These are phyloP conservation scores for Phytophthora colocasiae DNA, from an alignment of 352 stramenopile species.

Conservation along the genomic window DNA sequence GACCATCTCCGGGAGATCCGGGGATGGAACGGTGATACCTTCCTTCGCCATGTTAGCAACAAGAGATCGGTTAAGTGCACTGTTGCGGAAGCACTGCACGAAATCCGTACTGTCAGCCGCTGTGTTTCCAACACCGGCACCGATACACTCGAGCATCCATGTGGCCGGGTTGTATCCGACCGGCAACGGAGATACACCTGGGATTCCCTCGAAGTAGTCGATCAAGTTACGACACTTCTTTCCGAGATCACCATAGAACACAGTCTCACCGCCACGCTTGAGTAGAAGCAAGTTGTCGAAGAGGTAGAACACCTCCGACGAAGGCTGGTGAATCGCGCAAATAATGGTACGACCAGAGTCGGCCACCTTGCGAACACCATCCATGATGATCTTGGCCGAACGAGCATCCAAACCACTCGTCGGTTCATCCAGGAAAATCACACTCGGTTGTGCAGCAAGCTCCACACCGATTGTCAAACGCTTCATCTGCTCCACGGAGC, in stretches of 20 bases:
- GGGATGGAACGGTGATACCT: slow-evolving; percentile 23
- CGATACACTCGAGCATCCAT: slow-evolving; percentile 49
- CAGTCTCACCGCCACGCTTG: slow-evolving; percentile 42
- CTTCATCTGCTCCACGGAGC: slow-evolving; percentile 9
- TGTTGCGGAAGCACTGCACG: slow-evolving; percentile 27
- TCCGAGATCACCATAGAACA: slow-evolving; percentile 47
- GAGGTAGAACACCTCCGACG: slow-evolving; percentile 78
- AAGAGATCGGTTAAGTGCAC: slow-evolving; percentile 4
- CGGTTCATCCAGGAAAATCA: background rate
- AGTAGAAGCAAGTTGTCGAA: slow-evolving; percentile 84
- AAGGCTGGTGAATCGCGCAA: slow-evolving; percentile 75
- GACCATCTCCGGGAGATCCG: slow-evolving; percentile 21
- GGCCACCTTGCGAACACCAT: slow-evolving; percentile 23
- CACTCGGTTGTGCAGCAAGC: slow-evolving; percentile 10
- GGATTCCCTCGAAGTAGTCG: slow-evolving; percentile 45
- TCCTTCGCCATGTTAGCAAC: slow-evolving; percentile 33
- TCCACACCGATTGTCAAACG: slow-evolving; percentile 1
- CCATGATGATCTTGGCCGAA: slow-evolving; percentile 3
- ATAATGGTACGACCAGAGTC: background rate
- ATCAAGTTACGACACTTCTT: slow-evolving; percentile 37
- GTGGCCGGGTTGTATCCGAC: slow-evolving; percentile 38
- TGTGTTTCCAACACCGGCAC: slow-evolving; percentile 41
- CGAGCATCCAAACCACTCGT: too few species aligned
- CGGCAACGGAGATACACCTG: slow-evolving; percentile 42
- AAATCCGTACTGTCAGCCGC: slow-evolving; percentile 24